A percentile compares a stretch with the other conserved stretches of the same genome.
These are phyloP conservation scores for Exophiala bonariae DNA, from an alignment of 2,329 filamentous ascomycete species.

Conservation along the genomic window DNA sequence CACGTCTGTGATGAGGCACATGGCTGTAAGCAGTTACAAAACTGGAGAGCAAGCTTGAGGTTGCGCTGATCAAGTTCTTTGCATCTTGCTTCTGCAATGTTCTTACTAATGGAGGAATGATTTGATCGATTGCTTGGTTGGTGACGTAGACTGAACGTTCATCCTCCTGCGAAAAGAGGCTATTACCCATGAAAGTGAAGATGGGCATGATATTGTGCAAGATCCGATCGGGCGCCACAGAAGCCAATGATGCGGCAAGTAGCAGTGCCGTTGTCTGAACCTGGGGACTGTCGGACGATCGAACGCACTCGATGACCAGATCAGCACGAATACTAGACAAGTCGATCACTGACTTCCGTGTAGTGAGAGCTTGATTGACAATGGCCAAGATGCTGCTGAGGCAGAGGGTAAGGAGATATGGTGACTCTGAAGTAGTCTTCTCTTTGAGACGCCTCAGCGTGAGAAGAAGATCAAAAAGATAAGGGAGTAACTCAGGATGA, in stretches of 20 bases:
- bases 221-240: slow-evolving; percentile 84
- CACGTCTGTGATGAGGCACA: slow-evolving; percentile 81
- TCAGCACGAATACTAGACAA: slow-evolving; percentile 81
- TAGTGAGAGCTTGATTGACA: slow-evolving; percentile 69
- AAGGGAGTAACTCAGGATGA: slow-evolving; percentile 73
- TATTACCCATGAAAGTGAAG: slow-evolving; percentile 96
- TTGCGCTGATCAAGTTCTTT: slow-evolving; percentile 67
- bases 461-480: slow-evolving; percentile 79
- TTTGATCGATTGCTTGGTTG: slow-evolving; percentile 87
- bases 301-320: slow-evolving; percentile 88
- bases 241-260: slow-evolving; percentile 81
- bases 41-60: slow-evolving; percentile 87
- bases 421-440: slow-evolving; percentile 79
- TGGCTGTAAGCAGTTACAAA: slow-evolving; percentile 97
- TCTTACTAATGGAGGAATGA: slow-evolving; percentile 86
- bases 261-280: slow-evolving; percentile 91
- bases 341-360: slow-evolving; percentile 63
- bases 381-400: slow-evolving; percentile 81
- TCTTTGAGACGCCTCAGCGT: slow-evolving; percentile 83
- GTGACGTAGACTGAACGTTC: slow-evolving; percentile 97
- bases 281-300: slow-evolving; percentile 85
- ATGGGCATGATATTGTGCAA: slow-evolving; percentile 98
- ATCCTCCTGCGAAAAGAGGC: slow-evolving; percentile 86
- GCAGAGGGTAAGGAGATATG: slow-evolving; percentile 84
- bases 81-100: slow-evolving; percentile 77